Base-by-base conservation (phyloP, 1,284 basidiomycete genomes). In the Polyporus tsugae region DNA sequence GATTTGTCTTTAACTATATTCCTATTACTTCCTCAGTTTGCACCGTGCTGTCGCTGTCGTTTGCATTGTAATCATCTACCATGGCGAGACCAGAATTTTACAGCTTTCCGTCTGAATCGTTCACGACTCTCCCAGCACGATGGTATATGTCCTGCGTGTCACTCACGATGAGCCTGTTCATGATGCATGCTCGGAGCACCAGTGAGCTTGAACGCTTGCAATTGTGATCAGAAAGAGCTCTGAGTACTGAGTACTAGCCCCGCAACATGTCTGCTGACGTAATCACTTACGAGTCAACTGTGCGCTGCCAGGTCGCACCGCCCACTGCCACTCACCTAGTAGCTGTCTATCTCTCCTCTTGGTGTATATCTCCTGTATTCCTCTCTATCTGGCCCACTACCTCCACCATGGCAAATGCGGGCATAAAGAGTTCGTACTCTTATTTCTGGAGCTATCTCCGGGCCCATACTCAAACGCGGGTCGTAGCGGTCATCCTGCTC, bases 401-500 rank as follows among this genome's bases (percentile, higher is more conserved):
- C 19, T 39, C 38, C 61, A 72, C 62, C 55, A 78, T 78, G 78
- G 72, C 73, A 33, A 72, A 74, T 53, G 78, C 78, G 68, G 78
- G 78, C 41, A 78, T 79, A 62, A 80, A 79, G 74, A 79, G 78
- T 80, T 61, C 46, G 76, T 75, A 66, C 63, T 61, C 25, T 19
- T 60, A 64, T 59, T 9, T 67, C 36, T 46, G 58, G 46, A 58
- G 60, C 49, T 64, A 25, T 59, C 59, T 72, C 41, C 62, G 42
- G 52, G 53, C 65, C 61, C 65, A 58, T 67, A 67, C 63, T 66
- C 66, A 68, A 68, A 66, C 70, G 53, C 73, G 66, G 25, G 44
- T 68, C 57, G 66, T 64, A 97, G 95, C 95, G 77, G 95, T 98
- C 75, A 96, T 98, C 75, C 86, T 97, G 69, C 90, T 98, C 64